A percentile compares a stretch with the other conserved stretches of the same genome.
These are phyloP conservation scores for Nigrospora osmanthi DNA, from an alignment of 2,329 filamentous ascomycete species.

Conservation along the genomic window DNA sequence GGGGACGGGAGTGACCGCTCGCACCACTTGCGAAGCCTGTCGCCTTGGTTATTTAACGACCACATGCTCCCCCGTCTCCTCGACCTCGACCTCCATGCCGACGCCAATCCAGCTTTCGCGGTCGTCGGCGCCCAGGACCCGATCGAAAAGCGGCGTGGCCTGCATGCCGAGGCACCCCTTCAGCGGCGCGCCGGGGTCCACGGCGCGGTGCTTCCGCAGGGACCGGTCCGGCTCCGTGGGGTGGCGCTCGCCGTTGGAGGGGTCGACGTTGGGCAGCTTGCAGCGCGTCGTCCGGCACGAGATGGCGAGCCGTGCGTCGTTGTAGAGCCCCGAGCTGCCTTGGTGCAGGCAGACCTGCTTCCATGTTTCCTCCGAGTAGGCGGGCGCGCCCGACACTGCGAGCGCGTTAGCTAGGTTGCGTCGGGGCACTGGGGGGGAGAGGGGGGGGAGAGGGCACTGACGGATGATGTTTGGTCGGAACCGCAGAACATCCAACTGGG, in stretches of 20 bases:
- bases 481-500: conserved; percentile 50
- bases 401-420: neutral
- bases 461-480: conserved; percentile 68
- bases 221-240: conserved; percentile 48
- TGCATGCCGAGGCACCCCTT: conserved; percentile 59
- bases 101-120: conserved; percentile 39
- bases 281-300: conserved; percentile 62
- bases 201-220: conserved; percentile 47
- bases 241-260: conserved; percentile 48
- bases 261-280: conserved; percentile 65
- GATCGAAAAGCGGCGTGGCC: conserved; percentile 47
- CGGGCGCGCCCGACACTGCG: conserved; percentile 50
- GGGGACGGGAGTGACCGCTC: too few species aligned
- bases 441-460: conserved; percentile 22
- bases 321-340: conserved; percentile 37
- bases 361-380: conserved; percentile 67
- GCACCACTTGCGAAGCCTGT: neutral
- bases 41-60: neutral
- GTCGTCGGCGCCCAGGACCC: conserved; percentile 15
- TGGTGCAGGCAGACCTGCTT: conserved; percentile 47
- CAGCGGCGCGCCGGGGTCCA: conserved; percentile 51
- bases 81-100: conserved; percentile 46
- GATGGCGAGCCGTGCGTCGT: conserved; percentile 38
- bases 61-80: conserved; percentile 35
- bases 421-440: neutral